Evolutionary conservation across 306 rosid species (phyloP).

Genomic region (Quercus rubra): DNA sequence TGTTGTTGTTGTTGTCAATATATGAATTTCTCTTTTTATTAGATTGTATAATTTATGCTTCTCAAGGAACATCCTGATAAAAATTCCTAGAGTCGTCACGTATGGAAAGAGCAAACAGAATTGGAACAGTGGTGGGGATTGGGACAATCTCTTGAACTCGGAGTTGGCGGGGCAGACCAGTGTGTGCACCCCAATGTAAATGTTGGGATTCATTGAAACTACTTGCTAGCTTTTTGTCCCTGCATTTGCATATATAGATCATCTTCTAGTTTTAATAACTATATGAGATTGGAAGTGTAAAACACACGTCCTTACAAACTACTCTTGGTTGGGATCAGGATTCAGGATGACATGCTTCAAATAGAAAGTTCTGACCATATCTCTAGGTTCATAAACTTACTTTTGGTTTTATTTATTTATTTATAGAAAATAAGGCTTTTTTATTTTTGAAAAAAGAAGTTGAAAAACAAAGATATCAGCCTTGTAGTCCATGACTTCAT

Average conservation of each 20-base stretch:
- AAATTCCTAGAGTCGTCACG: no score
- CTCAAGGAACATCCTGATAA: no score
- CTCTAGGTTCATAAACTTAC: background rate
- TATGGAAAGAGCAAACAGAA: background rate
- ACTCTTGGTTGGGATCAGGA: slow-evolving; percentile 22
- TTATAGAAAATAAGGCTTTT: background rate
- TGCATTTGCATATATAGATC: background rate
- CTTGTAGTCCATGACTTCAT: no score
- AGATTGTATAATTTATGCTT: no score
- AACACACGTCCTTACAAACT: slow-evolving; percentile 11
- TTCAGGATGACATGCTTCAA: slow-evolving; percentile 14
- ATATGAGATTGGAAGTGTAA: background rate
- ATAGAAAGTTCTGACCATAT: slow-evolving; percentile 14
- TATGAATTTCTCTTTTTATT: no score
- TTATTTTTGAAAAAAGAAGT: background rate
- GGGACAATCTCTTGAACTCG: slow-evolving; percentile 21
- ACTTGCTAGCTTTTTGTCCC: slow-evolving; percentile 29
- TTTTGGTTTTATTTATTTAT: background rate
- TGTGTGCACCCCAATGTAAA: slow-evolving; percentile 47
- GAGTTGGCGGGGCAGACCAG: slow-evolving; percentile 44
- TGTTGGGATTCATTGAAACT: slow-evolving; percentile 48
- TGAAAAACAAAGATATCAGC: background rate
- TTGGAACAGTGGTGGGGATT: background rate
- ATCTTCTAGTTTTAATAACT: slow-evolving; percentile 12
- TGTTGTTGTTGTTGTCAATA: no score